Evolutionary conservation across 306 rosid species (phyloP).

Genomic region (Fragaria ananassa): DNA sequence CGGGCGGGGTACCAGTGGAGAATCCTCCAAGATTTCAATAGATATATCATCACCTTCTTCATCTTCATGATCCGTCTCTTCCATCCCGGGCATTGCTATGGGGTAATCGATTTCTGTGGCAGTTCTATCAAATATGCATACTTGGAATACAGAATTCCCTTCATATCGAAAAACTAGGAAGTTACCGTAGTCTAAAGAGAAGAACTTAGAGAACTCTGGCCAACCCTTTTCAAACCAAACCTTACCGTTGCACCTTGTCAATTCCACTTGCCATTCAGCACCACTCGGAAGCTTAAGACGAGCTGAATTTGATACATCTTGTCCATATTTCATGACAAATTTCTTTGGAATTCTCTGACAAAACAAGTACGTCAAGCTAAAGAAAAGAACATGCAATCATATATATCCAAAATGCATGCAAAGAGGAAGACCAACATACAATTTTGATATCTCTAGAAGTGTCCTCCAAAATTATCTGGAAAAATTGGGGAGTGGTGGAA

Average conservation of each 20-base stretch:
- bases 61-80: neutral
- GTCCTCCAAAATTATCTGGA: neutral
- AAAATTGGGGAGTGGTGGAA: conserved; percentile 3
- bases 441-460: neutral
- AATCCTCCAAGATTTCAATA: neutral
- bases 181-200: neutral
- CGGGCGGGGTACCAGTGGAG: neutral
- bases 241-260: neutral
- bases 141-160: neutral
- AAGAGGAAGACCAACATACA: neutral
- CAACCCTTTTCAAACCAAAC: conserved; percentile 14
- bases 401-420: no score
- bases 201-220: conserved; percentile 10
- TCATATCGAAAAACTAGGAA: conserved; percentile 13
- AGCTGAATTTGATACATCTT: neutral
- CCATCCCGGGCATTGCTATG: neutral
- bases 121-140: conserved; percentile 6
- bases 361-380: no score
- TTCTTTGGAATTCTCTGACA: conserved; percentile 8
- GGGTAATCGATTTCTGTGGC: neutral
- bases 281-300: conserved; percentile 7
- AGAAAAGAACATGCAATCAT: no score
- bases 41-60: neutral
- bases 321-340: conserved; percentile 12
- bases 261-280: conserved; percentile 9